A percentile compares a stretch with the other conserved stretches of the same genome.
phyloP scores from a whole-genome alignment of 2,329 filamentous ascomycete genomes.

The Sporothrix globosa region DNA sequence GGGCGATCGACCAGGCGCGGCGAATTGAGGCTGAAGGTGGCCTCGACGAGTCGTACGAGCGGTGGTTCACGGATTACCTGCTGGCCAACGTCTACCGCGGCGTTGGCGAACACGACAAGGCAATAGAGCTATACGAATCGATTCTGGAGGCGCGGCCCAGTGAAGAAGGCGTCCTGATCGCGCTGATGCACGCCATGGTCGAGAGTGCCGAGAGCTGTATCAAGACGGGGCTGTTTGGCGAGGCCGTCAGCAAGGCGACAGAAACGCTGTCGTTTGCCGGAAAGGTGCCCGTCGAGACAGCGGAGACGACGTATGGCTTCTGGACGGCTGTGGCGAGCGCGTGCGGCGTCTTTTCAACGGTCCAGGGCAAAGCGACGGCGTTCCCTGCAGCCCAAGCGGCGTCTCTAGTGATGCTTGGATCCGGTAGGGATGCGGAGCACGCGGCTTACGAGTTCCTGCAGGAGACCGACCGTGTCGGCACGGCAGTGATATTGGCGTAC shows the following conservation, averaged over 20 bases:
- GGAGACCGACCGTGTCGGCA: conserved; percentile 68
- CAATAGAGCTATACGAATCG: conserved; percentile 73
- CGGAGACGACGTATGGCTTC: conserved; percentile 77
- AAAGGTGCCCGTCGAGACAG: conserved; percentile 61
- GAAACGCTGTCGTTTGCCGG: conserved; percentile 70
- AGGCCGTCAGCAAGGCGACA: conserved; percentile 70
- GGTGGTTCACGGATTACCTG: conserved; percentile 97
- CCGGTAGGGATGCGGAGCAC: background rate
- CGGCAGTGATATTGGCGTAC: conserved; percentile 51
- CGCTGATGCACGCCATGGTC: conserved; percentile 82
- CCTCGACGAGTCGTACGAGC: conserved; percentile 62
- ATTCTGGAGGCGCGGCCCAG: conserved; percentile 69
- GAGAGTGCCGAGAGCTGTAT: conserved; percentile 78
- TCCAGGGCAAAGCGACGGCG: conserved; percentile 67
- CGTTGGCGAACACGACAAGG: conserved; percentile 84
- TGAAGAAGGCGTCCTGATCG: conserved; percentile 86
- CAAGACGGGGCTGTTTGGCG: conserved; percentile 83
- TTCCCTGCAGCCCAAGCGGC: conserved; percentile 65
- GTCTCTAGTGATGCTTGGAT: conserved; percentile 55
- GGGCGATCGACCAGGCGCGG: conserved; percentile 85
- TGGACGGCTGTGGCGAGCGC: conserved; percentile 94
- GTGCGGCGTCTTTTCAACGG: conserved; percentile 78
- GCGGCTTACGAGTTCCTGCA: conserved; percentile 64
- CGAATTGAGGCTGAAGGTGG: conserved; percentile 67
- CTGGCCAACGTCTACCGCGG: conserved; percentile 92